Base-by-base conservation (phyloP, 768 basidiomycete species). In the Tulasnella sp. region DNA sequence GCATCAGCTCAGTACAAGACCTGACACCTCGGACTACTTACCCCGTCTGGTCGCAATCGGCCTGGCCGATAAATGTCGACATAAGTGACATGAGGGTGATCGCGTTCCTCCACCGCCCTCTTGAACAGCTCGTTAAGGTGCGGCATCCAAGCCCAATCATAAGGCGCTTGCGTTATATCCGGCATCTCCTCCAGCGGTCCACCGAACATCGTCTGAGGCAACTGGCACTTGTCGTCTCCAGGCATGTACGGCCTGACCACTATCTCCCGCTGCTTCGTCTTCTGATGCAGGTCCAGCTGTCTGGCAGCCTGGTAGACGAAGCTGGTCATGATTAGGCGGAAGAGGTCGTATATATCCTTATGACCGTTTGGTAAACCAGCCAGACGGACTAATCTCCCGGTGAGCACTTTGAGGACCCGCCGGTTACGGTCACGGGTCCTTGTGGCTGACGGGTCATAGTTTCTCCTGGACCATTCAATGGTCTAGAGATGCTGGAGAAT, bases 211-310 rank as follows among this genome's bases (percentile, higher is more conserved):
- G 86, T 79, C 31, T 85, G 84, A 76, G 84, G 82, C n/a, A 87
- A 82, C 81, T 91, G 91, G 81, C 92, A 93, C 77, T 91, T 87
- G 80, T 93, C 92, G 82, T 93, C 91, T 4, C 92, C 92, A 1
- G 91, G 90, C 5, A 91, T 83, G 82, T 93, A 93, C 11, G 91
- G 88, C 41, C 92, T 84, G 12, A 91, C 89, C 11, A 93, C 84
- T 11, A 90, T 90, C 83, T 90, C 88, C 80, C 87, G 85, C 80
- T 80, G 69, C 48, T 73, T 40, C 37, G 75, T 80, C 18, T 37
- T 42, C 46, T 77, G n/a, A 69, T 78, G n/a, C 20, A 24, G 83
- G 54, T 86, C 84, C 44, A 92, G 83, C 46, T 87, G 86, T 5
- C 81, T 82, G 83, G 92, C 91, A 28, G 92, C 88, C 76, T 88